Evolutionary conservation across 1,284 basidiomycete species (phyloP).

Genomic region (Agroathelia rolfsii): DNA sequence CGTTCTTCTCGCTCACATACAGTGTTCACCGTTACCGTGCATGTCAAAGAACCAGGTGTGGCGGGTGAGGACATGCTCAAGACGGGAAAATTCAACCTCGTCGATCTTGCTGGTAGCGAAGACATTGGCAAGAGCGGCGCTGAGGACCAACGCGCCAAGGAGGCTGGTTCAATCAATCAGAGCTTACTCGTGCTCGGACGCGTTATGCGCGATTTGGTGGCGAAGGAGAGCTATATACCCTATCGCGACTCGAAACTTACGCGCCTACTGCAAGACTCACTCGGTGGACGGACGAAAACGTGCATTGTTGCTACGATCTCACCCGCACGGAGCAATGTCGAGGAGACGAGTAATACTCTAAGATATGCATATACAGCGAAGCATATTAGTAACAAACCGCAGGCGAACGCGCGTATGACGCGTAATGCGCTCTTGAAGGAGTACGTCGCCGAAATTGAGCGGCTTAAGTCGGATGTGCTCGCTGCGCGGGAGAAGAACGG

Average conservation of each 20-base stretch:
- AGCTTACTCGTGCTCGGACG: slow-evolving; percentile 91
- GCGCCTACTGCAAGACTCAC: slow-evolving; percentile 93
- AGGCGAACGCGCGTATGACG: slow-evolving; percentile 91
- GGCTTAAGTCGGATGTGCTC: slow-evolving; percentile 83
- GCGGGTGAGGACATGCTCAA: slow-evolving; percentile 84
- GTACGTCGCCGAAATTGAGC: slow-evolving; percentile 92
- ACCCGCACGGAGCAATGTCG: slow-evolving; percentile 85
- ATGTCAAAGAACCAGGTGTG: slow-evolving; percentile 76
- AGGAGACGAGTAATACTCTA: slow-evolving; percentile 96
- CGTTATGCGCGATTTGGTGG: slow-evolving; percentile 95
- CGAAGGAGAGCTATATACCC: slow-evolving; percentile 85
- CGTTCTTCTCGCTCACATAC: slow-evolving; percentile 97
- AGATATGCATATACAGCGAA: slow-evolving; percentile 97
- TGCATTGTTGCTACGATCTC: slow-evolving; percentile 96
- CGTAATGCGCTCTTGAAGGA: slow-evolving; percentile 90
- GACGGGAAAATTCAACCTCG: slow-evolving; percentile 94
- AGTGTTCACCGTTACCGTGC: slow-evolving; percentile 94
- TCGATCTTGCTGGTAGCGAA: slow-evolving; percentile 95
- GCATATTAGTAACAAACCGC: slow-evolving; percentile 92
- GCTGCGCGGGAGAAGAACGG: slow-evolving; percentile 93
- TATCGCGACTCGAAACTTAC: slow-evolving; percentile 96
- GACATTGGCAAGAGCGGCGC: slow-evolving; percentile 96
- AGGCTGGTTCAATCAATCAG: slow-evolving; percentile 99
- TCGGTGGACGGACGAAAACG: slow-evolving; percentile 97
- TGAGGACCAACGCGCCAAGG: slow-evolving; percentile 88